Conservation (phyloP, 768 basidiomycete species). For the Mycena galericulata region DNA sequence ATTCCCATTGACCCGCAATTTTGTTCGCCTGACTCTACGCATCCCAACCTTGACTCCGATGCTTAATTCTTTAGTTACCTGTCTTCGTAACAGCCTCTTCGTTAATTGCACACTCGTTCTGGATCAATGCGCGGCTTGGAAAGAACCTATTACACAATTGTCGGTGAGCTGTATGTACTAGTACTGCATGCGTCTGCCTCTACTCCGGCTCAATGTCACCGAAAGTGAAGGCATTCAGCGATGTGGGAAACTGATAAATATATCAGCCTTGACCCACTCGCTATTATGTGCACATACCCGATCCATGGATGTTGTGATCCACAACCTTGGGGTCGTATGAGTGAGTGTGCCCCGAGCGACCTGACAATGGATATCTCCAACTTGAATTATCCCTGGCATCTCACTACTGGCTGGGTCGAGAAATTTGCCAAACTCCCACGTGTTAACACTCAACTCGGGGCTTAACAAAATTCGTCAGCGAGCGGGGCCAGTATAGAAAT, state of each 20-base stretch:
- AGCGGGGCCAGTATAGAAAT: too few relatives aligned
- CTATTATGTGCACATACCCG: background rate
- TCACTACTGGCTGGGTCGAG: background rate
- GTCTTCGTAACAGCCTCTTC: too few relatives aligned
- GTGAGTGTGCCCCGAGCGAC: constrained; percentile 25
- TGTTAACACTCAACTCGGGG: constrained; percentile 38
- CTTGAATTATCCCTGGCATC: constrained; percentile 31
- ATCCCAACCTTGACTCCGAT: too few relatives aligned
- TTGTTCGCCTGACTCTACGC: too few relatives aligned
- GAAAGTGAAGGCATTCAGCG: constrained; percentile 2
- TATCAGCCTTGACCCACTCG: background rate
- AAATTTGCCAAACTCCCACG: constrained; percentile 28
- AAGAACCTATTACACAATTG: too few relatives aligned
- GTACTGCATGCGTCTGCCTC: too few relatives aligned
- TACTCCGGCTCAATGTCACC: constrained; percentile 1
- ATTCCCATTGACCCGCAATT: too few relatives aligned
- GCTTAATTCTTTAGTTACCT: too few relatives aligned
- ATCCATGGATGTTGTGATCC: constrained; percentile 39
- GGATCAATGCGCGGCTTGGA: too few relatives aligned
- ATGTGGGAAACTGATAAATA: constrained; percentile 9
- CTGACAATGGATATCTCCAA: constrained; percentile 34
- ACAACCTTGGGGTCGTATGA: constrained; percentile 26
- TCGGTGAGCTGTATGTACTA: too few relatives aligned
- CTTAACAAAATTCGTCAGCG: constrained; percentile 1
- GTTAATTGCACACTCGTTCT: too few relatives aligned